phyloP scores from a whole-genome alignment of 2,329 filamentous ascomycete species.

The Sporothrix humicola region DNA sequence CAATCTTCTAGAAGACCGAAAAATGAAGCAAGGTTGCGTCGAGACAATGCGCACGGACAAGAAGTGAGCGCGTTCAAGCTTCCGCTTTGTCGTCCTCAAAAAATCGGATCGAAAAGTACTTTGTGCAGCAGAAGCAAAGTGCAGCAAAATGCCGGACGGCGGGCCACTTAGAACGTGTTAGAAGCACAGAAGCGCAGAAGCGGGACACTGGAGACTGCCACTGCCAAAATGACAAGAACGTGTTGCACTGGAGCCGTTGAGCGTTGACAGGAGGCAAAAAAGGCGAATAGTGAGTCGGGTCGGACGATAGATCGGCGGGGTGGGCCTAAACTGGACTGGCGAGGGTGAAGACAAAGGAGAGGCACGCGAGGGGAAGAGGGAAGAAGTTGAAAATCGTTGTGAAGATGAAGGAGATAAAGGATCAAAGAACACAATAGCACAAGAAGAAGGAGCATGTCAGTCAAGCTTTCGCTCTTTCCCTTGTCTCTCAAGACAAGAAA shows the following conservation, averaged over 20 bases:
- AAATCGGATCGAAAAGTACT: too few relatives aligned
- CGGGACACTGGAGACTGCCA: not conserved
- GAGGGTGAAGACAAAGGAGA: slow-evolving; percentile 6
- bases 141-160: too few relatives aligned
- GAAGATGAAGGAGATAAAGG: not conserved
- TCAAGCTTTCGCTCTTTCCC: not conserved
- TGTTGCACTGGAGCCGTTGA: not conserved
- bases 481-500: not conserved
- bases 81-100: too few relatives aligned
- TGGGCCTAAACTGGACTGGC: slow-evolving; percentile 19
- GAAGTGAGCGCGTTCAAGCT: too few relatives aligned
- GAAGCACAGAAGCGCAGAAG: not conserved
- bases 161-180: not conserved
- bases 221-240: not conserved
- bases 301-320: slow-evolving; percentile 32
- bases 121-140: too few relatives aligned
- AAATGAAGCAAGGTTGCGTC: too few relatives aligned
- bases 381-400: not conserved
- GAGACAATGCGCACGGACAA: too few relatives aligned
- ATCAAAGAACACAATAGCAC: not conserved
- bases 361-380: slow-evolving; percentile 1
- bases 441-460: slow-evolving; percentile 19
- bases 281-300: not conserved
- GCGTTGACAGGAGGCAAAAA: not conserved
- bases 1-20: too few relatives aligned